Percentiles rank a stretch among this genome's conserved stretches.
These are phyloP conservation scores for Biscogniauxia marginata DNA, from an alignment of 2,329 filamentous ascomycete genomes.

Conservation along the genomic window DNA sequence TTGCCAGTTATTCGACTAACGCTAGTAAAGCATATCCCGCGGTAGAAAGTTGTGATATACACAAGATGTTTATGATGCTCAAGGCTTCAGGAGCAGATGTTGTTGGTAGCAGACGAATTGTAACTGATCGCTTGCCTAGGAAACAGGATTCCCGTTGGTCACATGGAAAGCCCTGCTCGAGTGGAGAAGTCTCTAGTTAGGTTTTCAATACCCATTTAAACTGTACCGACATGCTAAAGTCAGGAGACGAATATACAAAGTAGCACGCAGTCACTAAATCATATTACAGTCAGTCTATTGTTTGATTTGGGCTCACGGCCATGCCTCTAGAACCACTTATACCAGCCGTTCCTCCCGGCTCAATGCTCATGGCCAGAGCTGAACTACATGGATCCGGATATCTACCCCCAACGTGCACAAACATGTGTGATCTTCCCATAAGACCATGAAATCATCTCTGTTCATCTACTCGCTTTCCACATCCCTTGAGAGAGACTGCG, in stretches of 20 bases:
- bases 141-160: background rate
- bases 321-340: conserved; percentile 23
- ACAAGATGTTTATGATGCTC: no score
- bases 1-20: no score
- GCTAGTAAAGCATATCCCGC: no score
- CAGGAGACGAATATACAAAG: background rate
- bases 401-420: conserved; percentile 27
- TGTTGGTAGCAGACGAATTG: no score
- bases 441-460: conserved; percentile 11
- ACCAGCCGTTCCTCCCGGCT: conserved; percentile 15
- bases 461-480: conserved; percentile 11
- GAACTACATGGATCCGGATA: conserved; percentile 22
- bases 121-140: background rate
- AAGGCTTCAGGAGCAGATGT: no score
- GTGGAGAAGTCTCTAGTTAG: background rate
- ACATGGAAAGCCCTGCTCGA: background rate
- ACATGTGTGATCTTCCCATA: conserved; percentile 7
- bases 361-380: conserved; percentile 15
- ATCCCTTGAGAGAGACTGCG: background rate
- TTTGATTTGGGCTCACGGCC: conserved; percentile 19
- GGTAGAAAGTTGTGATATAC: no score
- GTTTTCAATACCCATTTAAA: background rate
- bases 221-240: background rate
- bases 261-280: background rate
- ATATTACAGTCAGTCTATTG: conserved; percentile 25